Conservation (phyloP, 2,329 filamentous ascomycete species). For the Verticillium albo-atrum region DNA sequence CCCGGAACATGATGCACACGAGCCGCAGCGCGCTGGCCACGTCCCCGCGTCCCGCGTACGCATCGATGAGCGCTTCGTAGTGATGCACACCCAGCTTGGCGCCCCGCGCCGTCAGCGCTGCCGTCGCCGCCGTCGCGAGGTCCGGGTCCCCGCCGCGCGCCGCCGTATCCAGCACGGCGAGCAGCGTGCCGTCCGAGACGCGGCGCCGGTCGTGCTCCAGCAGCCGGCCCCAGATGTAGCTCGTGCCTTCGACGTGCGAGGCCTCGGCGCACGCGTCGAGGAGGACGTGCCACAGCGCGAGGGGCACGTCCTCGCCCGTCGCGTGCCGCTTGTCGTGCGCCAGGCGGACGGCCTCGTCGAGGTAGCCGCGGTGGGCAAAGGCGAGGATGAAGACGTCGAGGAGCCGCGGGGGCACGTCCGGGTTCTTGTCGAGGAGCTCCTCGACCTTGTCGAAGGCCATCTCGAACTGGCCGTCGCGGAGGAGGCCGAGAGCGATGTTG, state of each 20-base stretch:
- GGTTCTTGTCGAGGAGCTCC: constrained; percentile 53
- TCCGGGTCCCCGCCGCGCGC: constrained; percentile 61
- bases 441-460: constrained; percentile 69
- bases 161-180: constrained; percentile 68
- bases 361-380: constrained; percentile 66
- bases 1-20: constrained; percentile 68
- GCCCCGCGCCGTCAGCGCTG: constrained; percentile 54
- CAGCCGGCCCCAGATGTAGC: constrained; percentile 61
- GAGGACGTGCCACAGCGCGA: constrained; percentile 62
- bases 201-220: constrained; percentile 48
- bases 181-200: constrained; percentile 60
- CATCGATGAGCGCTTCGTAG: constrained; percentile 74
- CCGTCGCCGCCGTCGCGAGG: constrained; percentile 68
- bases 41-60: constrained; percentile 59
- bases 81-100: constrained; percentile 61
- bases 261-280: constrained; percentile 69
- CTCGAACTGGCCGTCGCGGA: constrained; percentile 81
- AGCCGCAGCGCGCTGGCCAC: constrained; percentile 63
- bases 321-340: constrained; percentile 50
- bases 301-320: constrained; percentile 23
- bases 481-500: constrained; percentile 65
- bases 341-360: constrained; percentile 71
- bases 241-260: constrained; percentile 59
- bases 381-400: constrained; percentile 73
- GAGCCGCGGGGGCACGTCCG: constrained; percentile 62